Evolutionary conservation across 192 early-diverging fungal species (phyloP), one percentile per base, ranked within the genome.

Genomic region (Umbelopsis sp.): DNA sequence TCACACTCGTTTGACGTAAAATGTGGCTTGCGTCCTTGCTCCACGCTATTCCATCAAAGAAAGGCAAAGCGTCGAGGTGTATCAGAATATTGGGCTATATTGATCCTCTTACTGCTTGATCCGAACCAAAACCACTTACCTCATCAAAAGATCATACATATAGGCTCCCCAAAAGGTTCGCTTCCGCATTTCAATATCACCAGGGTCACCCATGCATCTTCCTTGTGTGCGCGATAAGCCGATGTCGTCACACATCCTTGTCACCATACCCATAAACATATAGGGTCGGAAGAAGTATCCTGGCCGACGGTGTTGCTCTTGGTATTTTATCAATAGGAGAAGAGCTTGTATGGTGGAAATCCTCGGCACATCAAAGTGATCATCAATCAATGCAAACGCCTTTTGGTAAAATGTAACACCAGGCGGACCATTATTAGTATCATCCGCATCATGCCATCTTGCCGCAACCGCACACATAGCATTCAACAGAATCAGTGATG

Each of bases 401-500:
- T 71, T 65, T 11, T 70, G 74, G 31, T 73, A 76, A 54, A 53
- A 80, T 17, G 41, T 43, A 31, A 70, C 66, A 34, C 79, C 79
- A 0, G 72, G 69, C 12, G 70, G 72, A 1, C 45, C 72, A 6
- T 17, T 22, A 32, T 21, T 25, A 1, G 45, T n/a, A 6, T 65
- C 25, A 2, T 65, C 8, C 5, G 24, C 41, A 4, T 14, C 22
- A 12, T 53, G 62, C 70, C 80, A 88, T 10, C 77, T 34, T 21
- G 84, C 81, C 6, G 86, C 81, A 25, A 85, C 81, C 0, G 87
- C 87, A 49, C 82, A 84, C 50, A 88, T 74, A 29, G 82, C 76
- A 74, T 87, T 87, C 50, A 88, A 29, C 3, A 88, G 67, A 6
- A 88, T 56, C 11, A 80, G 69, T 4, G 87, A 84, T 17, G 87